These are phyloP conservation scores for Ceratobasidium theobromae DNA, from an alignment of 1,284 basidiomycete genomes.

Conservation along the genomic window DNA sequence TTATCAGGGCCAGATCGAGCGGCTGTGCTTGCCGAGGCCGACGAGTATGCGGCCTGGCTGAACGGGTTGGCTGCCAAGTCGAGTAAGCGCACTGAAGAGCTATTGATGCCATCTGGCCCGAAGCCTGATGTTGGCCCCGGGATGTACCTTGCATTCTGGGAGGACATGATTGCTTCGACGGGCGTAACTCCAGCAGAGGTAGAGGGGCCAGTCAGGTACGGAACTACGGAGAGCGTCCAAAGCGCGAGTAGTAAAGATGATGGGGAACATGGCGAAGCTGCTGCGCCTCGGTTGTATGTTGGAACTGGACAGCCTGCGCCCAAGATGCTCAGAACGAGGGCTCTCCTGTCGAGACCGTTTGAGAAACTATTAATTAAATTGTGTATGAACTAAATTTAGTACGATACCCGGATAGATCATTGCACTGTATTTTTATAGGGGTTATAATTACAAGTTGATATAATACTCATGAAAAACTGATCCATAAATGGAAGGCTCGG, in stretches of 20 bases:
- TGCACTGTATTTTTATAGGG: conserved; percentile 19
- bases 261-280: conserved; percentile 5
- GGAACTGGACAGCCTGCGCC: conserved; percentile 20
- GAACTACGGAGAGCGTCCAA: conserved; percentile 21
- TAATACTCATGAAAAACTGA: background rate
- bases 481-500: too few species aligned
- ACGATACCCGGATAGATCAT: too few species aligned
- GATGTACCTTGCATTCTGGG: conserved; percentile 19
- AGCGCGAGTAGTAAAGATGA: conserved; percentile 10
- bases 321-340: background rate
- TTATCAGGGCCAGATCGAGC: background rate
- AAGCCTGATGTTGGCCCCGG: conserved; percentile 14
- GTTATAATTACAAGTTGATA: conserved; percentile 1
- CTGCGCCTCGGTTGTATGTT: background rate
- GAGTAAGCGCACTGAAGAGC: background rate
- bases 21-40: conserved; percentile 2
- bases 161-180: conserved; percentile 27
- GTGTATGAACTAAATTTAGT: conserved; percentile 15
- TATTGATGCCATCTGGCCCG: background rate
- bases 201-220: conserved; percentile 21
- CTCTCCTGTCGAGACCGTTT: background rate
- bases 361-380: conserved; percentile 8
- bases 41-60: conserved; percentile 11
- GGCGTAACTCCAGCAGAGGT: conserved; percentile 21
- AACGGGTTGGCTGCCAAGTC: background rate